A percentile compares a stretch with the other conserved stretches of the same genome.
These are phyloP conservation scores for Venturia asperata DNA, from an alignment of 2,329 filamentous ascomycete species.

Conservation along the genomic window DNA sequence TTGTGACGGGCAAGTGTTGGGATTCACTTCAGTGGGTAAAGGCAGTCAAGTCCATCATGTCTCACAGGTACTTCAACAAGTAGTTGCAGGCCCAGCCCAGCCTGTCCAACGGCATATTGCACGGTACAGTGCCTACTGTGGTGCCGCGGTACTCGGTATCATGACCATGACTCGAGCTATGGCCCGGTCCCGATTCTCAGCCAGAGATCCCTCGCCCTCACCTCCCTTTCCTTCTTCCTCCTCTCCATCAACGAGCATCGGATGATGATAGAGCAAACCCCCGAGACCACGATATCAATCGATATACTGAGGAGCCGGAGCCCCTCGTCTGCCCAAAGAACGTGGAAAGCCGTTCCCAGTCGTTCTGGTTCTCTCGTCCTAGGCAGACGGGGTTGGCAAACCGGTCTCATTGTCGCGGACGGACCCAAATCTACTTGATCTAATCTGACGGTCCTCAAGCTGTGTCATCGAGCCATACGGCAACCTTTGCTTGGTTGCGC, in stretches of 20 bases:
- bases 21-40: no score
- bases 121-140: no score
- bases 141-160: no score
- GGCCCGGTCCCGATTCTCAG: no score
- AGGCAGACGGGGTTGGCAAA: conserved; percentile 23
- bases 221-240: neutral
- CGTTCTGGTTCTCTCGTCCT: conserved; percentile 12
- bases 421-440: conserved; percentile 50
- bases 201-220: neutral
- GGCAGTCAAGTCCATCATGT: no score
- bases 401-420: conserved; percentile 9
- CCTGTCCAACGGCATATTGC: no score
- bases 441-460: conserved; percentile 46
- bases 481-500: no score
- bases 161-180: no score
- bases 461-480: neutral
- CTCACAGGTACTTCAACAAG: no score
- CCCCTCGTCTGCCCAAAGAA: neutral
- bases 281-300: neutral
- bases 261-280: conserved; percentile 4
- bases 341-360: conserved; percentile 10
- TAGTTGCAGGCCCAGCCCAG: no score
- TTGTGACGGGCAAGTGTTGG: neutral
- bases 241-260: neutral
- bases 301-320: neutral